Evolutionary conservation across 768 basidiomycete species (phyloP), one percentile per base, ranked within the genome.

Genomic region (Gloeopeniophorella convolvens): DNA sequence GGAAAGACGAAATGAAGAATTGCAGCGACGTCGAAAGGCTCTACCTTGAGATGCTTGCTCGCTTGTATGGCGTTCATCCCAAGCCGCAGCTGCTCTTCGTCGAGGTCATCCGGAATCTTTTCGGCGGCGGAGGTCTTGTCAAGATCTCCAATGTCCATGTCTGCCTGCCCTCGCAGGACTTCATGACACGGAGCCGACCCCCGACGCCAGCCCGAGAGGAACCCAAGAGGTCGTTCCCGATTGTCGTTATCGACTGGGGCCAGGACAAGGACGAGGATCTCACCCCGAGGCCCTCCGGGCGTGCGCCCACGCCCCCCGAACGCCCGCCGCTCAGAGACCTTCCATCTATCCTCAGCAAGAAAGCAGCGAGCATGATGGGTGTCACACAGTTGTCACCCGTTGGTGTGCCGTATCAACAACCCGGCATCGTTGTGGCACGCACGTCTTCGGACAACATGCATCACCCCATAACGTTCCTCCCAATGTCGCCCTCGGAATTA

Each of bases 11-110:
- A 35, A 67, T 65, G 6, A 56, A 59, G 12, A 63, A 71, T 8
- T 73, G 75, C 34, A 65, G 67, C 39, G 66, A 74, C 23, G 58
- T 86, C 21, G 86, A 89, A 62, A 66, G 58, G 6, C 63, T 80
- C 13, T 88, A 83, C 62, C 67, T 73, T 51, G 66, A 72, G 20
- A 84, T 86, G 82, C 68, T 89, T 16, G 60, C 60, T 8, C 58
- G 63, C 55, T 74, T 74, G 59, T 80, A 71, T 52, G 70, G 71
- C 21, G 67, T 87, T 35, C 69, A 79, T 50, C 71, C 74, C 0
- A 72, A 70, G 1, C 80, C 82, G 3, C 67, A 75, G 30, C 66
- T 75, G 36, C 73, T 78, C 59, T 53, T 85, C n/a, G 52, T 68
- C 10, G 66, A 70, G 10, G 46, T 72, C 42, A 58, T 85, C 39